Base-by-base conservation (phyloP, 1,284 basidiomycete genomes). In the Paramarasmius palmivorus region DNA sequence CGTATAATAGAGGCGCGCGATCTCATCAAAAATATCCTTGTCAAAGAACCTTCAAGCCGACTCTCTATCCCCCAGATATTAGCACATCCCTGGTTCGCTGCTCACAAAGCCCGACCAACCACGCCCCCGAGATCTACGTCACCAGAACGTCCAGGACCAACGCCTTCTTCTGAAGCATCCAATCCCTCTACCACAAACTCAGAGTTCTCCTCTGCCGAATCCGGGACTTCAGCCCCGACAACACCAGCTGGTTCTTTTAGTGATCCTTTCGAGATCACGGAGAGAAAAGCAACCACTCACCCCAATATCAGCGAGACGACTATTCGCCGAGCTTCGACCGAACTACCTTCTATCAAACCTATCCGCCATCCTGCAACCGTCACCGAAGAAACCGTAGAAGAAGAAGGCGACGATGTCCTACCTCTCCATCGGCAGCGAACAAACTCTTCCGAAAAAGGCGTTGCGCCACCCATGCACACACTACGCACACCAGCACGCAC, bases 401-500 rank as follows among this genome's bases (percentile, higher is more conserved):
- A 83, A 61, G 81, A 64, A 10, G 63, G 57, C 19, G 15, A 58
- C 51, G 36, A 34, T 38, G 17, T 56, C 50, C 47, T 66, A 7
- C 64, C 63, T 9, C 59, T 67, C 2, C 57, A 34, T 42, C 55
- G 57, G 12, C 54, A 61, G n/a, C 64, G 62, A 37, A 61, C 63
- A 35, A 67, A 65, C 57, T 68, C 71, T 10, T 67, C 72, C 55
- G 68, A 60, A 47, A 68, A 65, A 45, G 65, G 57, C 38, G 59
- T 66, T 6, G 68, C 74, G 2, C 84, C 86, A 10, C 84, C 85
- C 1, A 69, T 75, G 2, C 75, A 79, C 59, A 83, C 85, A 42
- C 80, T 86, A 14, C 90, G 95, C 14, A 99, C 95, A 0, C 96
- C 95, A 0, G 92, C 90, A 3, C 83, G 95, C 7, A 98, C 95